A percentile compares a stretch with the other conserved stretches of the same genome.
These are phyloP conservation scores for Penicillium palitans DNA, from an alignment of 2,329 filamentous ascomycete species.

Conservation along the genomic window DNA sequence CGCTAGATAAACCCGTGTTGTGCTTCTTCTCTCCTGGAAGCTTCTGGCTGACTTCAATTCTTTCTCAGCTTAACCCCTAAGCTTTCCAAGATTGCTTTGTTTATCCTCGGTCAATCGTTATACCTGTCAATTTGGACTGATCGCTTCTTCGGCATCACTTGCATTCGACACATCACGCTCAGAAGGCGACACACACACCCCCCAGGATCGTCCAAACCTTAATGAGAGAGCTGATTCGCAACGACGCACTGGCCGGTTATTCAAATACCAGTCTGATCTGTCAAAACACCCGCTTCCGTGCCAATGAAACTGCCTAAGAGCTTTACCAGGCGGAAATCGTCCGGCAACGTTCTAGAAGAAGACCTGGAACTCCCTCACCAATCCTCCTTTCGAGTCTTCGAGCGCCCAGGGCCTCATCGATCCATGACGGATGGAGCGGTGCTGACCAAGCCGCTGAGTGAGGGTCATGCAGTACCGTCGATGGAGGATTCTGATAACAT, in stretches of 20 bases:
- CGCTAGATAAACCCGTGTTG: constrained; percentile 24
- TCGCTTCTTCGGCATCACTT: constrained; percentile 14
- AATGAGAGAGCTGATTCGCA: constrained; percentile 14
- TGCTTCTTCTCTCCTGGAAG: constrained; percentile 18
- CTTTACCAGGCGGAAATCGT: constrained; percentile 57
- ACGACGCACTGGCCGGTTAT: constrained; percentile 1
- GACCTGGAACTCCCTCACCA: constrained; percentile 42
- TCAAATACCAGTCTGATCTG: constrained; percentile 1
- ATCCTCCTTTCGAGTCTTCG: constrained; percentile 57
- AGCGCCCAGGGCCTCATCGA: constrained; percentile 48
- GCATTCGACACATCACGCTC: constrained; percentile 25
- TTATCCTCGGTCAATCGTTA: not conserved
- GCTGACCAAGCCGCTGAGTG: constrained; percentile 35
- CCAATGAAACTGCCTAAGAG: constrained; percentile 58
- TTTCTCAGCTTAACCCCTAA: constrained; percentile 15
- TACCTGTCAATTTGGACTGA: constrained; percentile 13
- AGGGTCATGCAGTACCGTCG: constrained; percentile 38
- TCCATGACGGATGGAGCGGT: constrained; percentile 45
- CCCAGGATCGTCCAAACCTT: constrained; percentile 14
- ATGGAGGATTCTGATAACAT: constrained; percentile 44
- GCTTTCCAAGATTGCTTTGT: not conserved
- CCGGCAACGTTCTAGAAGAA: constrained; percentile 55
- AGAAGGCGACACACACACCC: not conserved
- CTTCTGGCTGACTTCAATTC: constrained; percentile 21
- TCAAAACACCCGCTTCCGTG: constrained; percentile 37